phyloP scores from a whole-genome alignment of 495 filamentous ascomycete species.

The Friedmanniomyces endolithicus region DNA sequence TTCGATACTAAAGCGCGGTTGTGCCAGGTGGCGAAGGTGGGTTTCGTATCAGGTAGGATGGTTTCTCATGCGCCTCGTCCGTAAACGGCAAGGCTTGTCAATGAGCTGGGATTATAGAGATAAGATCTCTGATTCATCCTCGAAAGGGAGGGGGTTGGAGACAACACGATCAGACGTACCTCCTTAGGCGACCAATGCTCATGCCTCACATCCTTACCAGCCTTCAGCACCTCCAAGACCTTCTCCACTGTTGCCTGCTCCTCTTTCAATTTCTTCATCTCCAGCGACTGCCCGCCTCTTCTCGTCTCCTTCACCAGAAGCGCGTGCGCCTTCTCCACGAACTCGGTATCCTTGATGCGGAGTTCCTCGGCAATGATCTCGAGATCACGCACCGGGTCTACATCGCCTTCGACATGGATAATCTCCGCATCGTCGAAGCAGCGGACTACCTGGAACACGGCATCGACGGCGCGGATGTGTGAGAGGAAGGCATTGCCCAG shows the following conservation, averaged over 20 bases:
- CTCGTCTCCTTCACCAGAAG: slow-evolving; percentile 81
- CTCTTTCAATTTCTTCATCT: slow-evolving; percentile 95
- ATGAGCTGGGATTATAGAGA: slow-evolving; percentile 99
- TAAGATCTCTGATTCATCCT: slow-evolving; percentile 98
- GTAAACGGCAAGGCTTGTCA: slow-evolving; percentile 63
- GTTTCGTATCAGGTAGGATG: slow-evolving; percentile 37
- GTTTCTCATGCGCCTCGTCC: slow-evolving; percentile 77
- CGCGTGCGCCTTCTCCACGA: slow-evolving; percentile 88
- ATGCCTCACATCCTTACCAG: slow-evolving; percentile 84
- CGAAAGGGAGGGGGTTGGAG: slow-evolving; percentile 29
- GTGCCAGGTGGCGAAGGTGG: background rate
- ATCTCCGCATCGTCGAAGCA: slow-evolving; percentile 99
- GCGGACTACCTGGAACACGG: slow-evolving; percentile 98
- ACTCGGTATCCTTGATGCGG: slow-evolving; percentile 97
- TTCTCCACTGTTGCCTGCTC: slow-evolving; percentile 88
- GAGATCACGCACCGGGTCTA: slow-evolving; percentile 85
- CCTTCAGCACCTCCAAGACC: slow-evolving; percentile 66
- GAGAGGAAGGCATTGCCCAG: slow-evolving; percentile 97
- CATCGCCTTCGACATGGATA: slow-evolving; percentile 98
- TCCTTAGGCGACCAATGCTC: slow-evolving; percentile 86
- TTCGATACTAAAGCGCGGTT: too few species aligned
- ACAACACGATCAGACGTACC: slow-evolving; percentile 47
- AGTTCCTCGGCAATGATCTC: slow-evolving; percentile 95
- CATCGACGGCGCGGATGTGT: slow-evolving; percentile 97
- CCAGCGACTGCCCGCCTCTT: slow-evolving; percentile 86